phyloP scores from a whole-genome alignment of 306 rosid species.

The Heteromeles arbutifolia region DNA sequence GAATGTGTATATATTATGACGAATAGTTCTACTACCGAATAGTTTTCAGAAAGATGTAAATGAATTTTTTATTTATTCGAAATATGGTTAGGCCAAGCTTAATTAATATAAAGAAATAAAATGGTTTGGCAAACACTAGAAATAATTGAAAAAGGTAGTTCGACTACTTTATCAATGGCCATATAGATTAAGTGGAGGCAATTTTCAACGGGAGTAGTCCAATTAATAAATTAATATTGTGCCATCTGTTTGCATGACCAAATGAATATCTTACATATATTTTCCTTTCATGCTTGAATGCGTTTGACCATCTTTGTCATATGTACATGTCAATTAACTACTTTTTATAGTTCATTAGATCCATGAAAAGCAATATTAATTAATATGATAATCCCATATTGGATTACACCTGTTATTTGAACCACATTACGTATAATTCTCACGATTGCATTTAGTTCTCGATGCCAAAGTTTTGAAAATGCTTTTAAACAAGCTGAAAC shows the following conservation, averaged over 20 bases:
- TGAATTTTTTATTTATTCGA: background rate
- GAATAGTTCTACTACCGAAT: background rate
- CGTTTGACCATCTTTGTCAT: slow-evolving; percentile 15
- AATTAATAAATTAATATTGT: background rate
- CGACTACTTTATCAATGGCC: background rate
- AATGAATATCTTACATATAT: background rate
- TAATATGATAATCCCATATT: background rate
- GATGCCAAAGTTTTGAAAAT: no score
- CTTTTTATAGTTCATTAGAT: background rate
- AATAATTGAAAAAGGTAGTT: background rate
- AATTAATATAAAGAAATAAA: background rate
- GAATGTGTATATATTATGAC: no score
- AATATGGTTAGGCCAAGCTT: background rate
- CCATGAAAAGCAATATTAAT: background rate
- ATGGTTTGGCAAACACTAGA: background rate
- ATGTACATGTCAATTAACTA: background rate
- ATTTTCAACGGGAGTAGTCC: background rate
- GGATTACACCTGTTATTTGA: background rate
- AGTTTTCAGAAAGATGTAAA: background rate
- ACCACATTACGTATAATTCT: background rate
- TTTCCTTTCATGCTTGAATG: background rate
- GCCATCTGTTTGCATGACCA: background rate
- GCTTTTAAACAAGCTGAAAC: background rate
- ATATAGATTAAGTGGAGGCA: background rate
- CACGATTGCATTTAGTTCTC: background rate